Conservation (phyloP, 768 basidiomycete genomes). For the Leccinum olivaceopallidum region DNA sequence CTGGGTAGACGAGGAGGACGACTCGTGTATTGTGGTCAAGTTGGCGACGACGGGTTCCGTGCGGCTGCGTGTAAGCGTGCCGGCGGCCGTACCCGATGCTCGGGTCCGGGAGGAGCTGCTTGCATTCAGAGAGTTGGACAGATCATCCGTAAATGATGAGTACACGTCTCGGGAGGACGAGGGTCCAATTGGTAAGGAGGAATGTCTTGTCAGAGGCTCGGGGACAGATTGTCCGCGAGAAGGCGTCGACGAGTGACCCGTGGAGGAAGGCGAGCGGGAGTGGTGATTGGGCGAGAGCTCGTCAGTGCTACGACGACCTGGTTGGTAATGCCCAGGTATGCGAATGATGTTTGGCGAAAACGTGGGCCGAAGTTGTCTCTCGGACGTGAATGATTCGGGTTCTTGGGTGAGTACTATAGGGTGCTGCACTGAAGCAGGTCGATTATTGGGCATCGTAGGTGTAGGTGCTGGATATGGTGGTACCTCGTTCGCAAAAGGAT, state of each 20-base stretch:
- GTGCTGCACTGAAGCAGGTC: constrained; percentile 16
- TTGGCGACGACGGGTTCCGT: constrained; percentile 30
- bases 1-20: constrained; percentile 13
- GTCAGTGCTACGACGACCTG: constrained; percentile 27
- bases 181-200: constrained; percentile 26
- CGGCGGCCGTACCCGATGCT: constrained; percentile 1
- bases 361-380: constrained; percentile 58
- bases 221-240: constrained; percentile 20
- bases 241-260: constrained; percentile 15
- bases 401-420: constrained; percentile 21
- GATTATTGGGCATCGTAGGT: constrained; percentile 16
- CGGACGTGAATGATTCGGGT: constrained; percentile 50
- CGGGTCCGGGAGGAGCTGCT: constrained; percentile 21
- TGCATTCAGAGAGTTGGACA: constrained; percentile 22
- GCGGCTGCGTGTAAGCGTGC: constrained; percentile 27
- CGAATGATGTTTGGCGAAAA: constrained; percentile 71
- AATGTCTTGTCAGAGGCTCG: constrained; percentile 25
- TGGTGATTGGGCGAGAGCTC: constrained; percentile 18
- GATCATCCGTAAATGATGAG: constrained; percentile 29
- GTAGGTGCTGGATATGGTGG: constrained; percentile 33
- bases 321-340: constrained; percentile 61
- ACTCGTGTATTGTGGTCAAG: constrained; percentile 31
- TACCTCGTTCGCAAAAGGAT: constrained; percentile 19
- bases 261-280: constrained; percentile 28
- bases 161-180: constrained; percentile 24